Percentiles rank a stretch among this genome's conserved stretches.
Conservation (phyloP, 2,329 filamentous ascomycete genomes). For the Aspergillus bombycis region DNA sequence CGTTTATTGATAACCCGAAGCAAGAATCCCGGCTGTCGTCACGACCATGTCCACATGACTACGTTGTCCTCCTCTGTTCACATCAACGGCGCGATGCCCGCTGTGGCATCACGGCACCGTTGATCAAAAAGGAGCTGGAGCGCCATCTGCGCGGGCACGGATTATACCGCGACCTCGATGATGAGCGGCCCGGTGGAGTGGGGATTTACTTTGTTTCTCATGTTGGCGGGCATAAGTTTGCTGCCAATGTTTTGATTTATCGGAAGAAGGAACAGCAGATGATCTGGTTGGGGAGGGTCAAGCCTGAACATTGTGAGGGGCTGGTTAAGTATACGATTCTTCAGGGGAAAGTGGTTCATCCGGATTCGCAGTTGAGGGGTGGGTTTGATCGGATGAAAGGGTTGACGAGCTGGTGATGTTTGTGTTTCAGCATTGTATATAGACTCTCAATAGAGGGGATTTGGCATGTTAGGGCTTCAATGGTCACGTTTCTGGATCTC, state of each 20-base stretch:
- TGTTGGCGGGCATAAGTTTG: slow-evolving; percentile 92
- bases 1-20: slow-evolving; percentile 68
- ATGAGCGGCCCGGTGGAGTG: slow-evolving; percentile 80
- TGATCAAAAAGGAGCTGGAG: slow-evolving; percentile 79
- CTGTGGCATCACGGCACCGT: slow-evolving; percentile 84
- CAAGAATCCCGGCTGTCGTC: slow-evolving; percentile 48
- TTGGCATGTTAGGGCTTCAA: neutral
- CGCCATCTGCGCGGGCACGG: slow-evolving; percentile 79
- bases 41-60: slow-evolving; percentile 74
- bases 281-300: slow-evolving; percentile 85
- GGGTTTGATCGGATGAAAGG: slow-evolving; percentile 79
- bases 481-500: neutral
- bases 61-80: slow-evolving; percentile 84
- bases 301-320: slow-evolving; percentile 85
- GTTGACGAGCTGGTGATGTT: slow-evolving; percentile 63
- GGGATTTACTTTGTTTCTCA: slow-evolving; percentile 92
- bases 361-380: slow-evolving; percentile 76
- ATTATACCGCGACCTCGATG: slow-evolving; percentile 77
- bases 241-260: slow-evolving; percentile 88
- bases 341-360: slow-evolving; percentile 88
- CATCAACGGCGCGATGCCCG: slow-evolving; percentile 87
- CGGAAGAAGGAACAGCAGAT: slow-evolving; percentile 54
- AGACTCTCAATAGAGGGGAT: no score
- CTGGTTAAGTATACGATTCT: slow-evolving; percentile 82
- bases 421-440: neutral